These are phyloP conservation scores for Rugiboletus extremiorientalis DNA, from an alignment of 1,284 basidiomycete species.

Conservation along the genomic window DNA sequence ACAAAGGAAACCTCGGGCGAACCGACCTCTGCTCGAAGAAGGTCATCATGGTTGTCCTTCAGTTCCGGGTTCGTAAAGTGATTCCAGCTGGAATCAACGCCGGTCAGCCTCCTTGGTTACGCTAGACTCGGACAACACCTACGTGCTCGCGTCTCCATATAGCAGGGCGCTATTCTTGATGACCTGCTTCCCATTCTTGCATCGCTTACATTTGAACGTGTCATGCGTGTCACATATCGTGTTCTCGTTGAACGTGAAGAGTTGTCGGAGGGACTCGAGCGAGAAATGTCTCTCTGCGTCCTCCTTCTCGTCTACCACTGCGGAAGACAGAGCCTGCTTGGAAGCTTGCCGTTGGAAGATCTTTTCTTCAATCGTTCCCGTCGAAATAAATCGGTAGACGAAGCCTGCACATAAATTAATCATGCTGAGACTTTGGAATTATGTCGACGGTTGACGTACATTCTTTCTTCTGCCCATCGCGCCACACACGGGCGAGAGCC, in stretches of 20 bases:
- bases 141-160: constrained; percentile 98
- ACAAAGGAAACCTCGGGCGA: constrained; percentile 86
- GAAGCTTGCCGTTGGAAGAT: constrained; percentile 96
- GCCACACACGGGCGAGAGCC: constrained; percentile 97
- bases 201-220: constrained; percentile 97
- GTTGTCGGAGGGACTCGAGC: constrained; percentile 82
- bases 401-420: constrained; percentile 61
- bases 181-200: constrained; percentile 84
- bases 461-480: constrained; percentile 99
- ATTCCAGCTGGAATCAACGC: constrained; percentile 81
- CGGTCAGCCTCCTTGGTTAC: constrained; percentile 3
- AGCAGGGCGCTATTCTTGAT: constrained; percentile 84
- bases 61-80: constrained; percentile 91
- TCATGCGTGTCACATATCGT: constrained; percentile 95
- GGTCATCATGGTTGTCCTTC: constrained; percentile 92
- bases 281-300: constrained; percentile 97
- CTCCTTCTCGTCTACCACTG: constrained; percentile 97
- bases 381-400: constrained; percentile 97
- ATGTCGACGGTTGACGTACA: constrained; percentile 50
- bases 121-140: constrained; percentile 39
- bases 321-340: constrained; percentile 96
- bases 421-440: not conserved
- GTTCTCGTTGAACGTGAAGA: constrained; percentile 90
- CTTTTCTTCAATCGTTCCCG: constrained; percentile 99
- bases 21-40: constrained; percentile 88